Conservation (phyloP, 2,329 filamentous ascomycete species). For the Apiospora arundinis region DNA sequence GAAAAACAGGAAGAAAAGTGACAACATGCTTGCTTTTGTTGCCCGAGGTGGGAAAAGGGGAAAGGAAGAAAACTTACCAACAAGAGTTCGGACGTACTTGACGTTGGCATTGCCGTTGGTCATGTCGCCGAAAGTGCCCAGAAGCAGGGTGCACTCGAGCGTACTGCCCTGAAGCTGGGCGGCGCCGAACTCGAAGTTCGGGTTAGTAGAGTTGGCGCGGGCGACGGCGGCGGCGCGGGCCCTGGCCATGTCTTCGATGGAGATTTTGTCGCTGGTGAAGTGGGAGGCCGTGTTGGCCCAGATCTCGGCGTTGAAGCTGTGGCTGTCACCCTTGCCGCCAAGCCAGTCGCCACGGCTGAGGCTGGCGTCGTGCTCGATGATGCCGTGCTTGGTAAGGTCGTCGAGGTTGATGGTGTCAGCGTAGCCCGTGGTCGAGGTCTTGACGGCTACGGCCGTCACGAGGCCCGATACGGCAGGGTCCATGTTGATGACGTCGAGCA, state of each 20-base stretch:
- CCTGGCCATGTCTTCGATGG: neutral
- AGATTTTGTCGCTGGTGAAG: slow-evolving; percentile 13
- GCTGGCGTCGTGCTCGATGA: slow-evolving; percentile 26
- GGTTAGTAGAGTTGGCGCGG: slow-evolving; percentile 5
- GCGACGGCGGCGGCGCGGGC: neutral
- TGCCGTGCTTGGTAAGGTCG: slow-evolving; percentile 19
- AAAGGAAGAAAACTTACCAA: neutral
- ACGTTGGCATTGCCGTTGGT: slow-evolving; percentile 30
- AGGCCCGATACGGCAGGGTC: slow-evolving; percentile 44
- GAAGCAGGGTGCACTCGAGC: slow-evolving; percentile 33
- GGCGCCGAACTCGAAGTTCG: neutral
- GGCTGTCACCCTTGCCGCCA: slow-evolving; percentile 9
- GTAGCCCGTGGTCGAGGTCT: slow-evolving; percentile 50
- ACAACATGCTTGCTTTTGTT: too few species aligned
- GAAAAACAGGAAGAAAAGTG: too few species aligned
- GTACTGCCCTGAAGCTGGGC: slow-evolving; percentile 25
- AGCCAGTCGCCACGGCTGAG: slow-evolving; percentile 22
- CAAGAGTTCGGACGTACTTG: slow-evolving; percentile 4
- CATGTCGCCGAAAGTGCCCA: slow-evolving; percentile 32
- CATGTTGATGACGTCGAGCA: slow-evolving; percentile 52
- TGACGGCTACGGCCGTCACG: slow-evolving; percentile 51
- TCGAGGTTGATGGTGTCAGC: slow-evolving; percentile 49
- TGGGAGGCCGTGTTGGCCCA: slow-evolving; percentile 13
- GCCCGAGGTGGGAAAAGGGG: neutral
- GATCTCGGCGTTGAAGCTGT: slow-evolving; percentile 15